A percentile compares a stretch with the other conserved stretches of the same genome.
Evolutionary conservation across 768 basidiomycete genomes (phyloP).

Genomic region (Mrakia gelida): DNA sequence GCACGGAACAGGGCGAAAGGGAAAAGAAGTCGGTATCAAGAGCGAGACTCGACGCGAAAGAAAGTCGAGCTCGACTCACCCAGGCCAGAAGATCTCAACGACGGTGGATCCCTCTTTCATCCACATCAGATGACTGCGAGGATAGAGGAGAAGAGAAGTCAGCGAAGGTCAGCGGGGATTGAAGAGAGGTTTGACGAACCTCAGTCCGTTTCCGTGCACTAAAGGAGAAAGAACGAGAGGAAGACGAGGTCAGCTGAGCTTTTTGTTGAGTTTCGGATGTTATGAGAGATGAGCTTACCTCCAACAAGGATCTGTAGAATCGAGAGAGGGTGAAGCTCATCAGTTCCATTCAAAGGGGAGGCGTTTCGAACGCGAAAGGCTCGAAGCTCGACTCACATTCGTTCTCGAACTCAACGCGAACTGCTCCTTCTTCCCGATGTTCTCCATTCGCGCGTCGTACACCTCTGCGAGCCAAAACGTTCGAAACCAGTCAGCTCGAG

Average conservation of each 20-base stretch:
- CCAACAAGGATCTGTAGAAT: neutral
- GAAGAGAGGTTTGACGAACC: neutral
- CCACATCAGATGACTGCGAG: slow-evolving; percentile 18
- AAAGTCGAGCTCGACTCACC: neutral
- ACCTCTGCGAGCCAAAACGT: neutral
- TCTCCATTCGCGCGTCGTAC: slow-evolving; percentile 25
- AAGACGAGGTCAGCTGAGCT: neutral
- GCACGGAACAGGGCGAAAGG: neutral
- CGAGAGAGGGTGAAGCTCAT: neutral
- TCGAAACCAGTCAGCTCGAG: neutral
- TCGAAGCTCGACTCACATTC: slow-evolving; percentile 7
- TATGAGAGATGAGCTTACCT: neutral
- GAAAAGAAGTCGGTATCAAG: neutral
- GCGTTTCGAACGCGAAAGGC: neutral
- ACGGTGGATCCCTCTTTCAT: slow-evolving; percentile 9
- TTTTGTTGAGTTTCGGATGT: neutral
- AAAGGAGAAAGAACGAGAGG: neutral
- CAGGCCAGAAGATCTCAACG: slow-evolving; percentile 12
- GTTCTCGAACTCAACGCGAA: slow-evolving; percentile 22
- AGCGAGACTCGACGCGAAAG: neutral
- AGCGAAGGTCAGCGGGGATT: neutral
- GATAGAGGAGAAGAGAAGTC: neutral
- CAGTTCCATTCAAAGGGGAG: neutral
- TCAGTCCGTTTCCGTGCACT: slow-evolving; percentile 33
- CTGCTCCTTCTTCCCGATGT: slow-evolving; percentile 29